Base-by-base conservation (phyloP, 768 basidiomycete species). In the Suillus alpinus region DNA sequence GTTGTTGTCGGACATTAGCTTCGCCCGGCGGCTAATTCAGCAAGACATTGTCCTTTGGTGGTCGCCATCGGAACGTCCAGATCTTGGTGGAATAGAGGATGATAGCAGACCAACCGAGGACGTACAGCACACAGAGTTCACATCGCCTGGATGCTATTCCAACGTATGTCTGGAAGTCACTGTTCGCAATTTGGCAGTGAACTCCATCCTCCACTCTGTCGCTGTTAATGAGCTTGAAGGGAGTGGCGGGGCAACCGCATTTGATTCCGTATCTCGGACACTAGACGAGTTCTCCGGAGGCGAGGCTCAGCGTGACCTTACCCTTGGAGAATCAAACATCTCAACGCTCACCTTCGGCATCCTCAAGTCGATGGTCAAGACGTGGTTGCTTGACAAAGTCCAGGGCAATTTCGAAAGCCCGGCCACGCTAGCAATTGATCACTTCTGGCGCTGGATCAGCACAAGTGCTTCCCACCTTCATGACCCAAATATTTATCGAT, bases 361-460 rank as follows among this genome's bases (percentile, higher is more conserved):
- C 59, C 78, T 98, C 60, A 95, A 93, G 69, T 77, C 82, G 23
- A 91, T 98, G 89, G 83, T 98, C 67, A 94, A 92, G 71, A 76
- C 81, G 0, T 98, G 97, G 97, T 84, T 95, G 47, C 80, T 94
- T 29, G 94, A 98, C 71, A 89, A 91, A 67, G 85, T 94, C 56
- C 86, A 86, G 64, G 77, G 82, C 62, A 82, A 87, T 64, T 84
- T 83, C 36, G 81, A 83, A 14, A 84, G 86, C 60, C 86, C 88
- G 0, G 87, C 91, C 0, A 81, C 83, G 2, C 68, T 91, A 3
- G 86, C 87, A 3, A 83, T 97, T 57, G 92, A 95, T 68, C 95
- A 98, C 74, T 98, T 98, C 77, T 98, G 95, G 94, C 82, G 97
- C 46, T 99, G 97, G 97, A 83, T 97, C 65, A 91, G 88, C 71